These are phyloP conservation scores for Fusarium globosum DNA, from an alignment of 2,329 filamentous ascomycete genomes.

Conservation along the genomic window DNA sequence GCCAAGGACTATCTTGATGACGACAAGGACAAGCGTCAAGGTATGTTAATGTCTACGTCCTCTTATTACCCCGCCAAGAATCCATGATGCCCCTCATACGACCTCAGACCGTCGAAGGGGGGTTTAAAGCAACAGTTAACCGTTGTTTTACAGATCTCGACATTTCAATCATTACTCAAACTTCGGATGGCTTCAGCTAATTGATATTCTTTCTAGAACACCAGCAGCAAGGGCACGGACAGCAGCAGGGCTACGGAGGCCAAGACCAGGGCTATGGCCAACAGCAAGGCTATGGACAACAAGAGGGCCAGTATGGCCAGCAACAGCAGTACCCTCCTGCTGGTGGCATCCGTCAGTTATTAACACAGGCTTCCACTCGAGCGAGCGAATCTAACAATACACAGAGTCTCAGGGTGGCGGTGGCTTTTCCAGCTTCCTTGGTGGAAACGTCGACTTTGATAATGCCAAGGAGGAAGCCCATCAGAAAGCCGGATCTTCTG, in stretches of 20 bases:
- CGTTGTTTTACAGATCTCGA: neutral
- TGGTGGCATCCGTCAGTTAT: constrained; percentile 46
- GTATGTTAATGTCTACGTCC: constrained; percentile 18
- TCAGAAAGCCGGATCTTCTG: constrained; percentile 58
- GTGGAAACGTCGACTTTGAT: constrained; percentile 59
- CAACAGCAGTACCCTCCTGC: constrained; percentile 38
- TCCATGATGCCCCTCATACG: constrained; percentile 31
- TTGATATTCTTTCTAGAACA: constrained; percentile 9
- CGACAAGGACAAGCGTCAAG: constrained; percentile 45
- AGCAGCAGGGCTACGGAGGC: constrained; percentile 17
- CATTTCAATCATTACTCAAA: neutral
- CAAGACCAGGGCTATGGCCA: constrained; percentile 26
- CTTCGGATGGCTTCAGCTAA: constrained; percentile 5
- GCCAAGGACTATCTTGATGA: constrained; percentile 53
- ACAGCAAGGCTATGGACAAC: constrained; percentile 19
- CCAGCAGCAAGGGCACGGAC: constrained; percentile 16
- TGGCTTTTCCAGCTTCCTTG: constrained; percentile 53
- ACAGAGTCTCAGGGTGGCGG: constrained; percentile 52
- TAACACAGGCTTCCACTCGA: neutral
- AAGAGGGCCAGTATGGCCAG: constrained; percentile 28
- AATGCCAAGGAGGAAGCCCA: constrained; percentile 61
- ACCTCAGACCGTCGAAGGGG: neutral
- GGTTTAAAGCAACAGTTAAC: neutral
- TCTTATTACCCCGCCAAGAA: constrained; percentile 40
- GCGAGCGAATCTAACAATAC: constrained; percentile 10